These are phyloP conservation scores for Globisporangium cystogenes DNA, from an alignment of 352 stramenopile genomes.

Conservation along the genomic window DNA sequence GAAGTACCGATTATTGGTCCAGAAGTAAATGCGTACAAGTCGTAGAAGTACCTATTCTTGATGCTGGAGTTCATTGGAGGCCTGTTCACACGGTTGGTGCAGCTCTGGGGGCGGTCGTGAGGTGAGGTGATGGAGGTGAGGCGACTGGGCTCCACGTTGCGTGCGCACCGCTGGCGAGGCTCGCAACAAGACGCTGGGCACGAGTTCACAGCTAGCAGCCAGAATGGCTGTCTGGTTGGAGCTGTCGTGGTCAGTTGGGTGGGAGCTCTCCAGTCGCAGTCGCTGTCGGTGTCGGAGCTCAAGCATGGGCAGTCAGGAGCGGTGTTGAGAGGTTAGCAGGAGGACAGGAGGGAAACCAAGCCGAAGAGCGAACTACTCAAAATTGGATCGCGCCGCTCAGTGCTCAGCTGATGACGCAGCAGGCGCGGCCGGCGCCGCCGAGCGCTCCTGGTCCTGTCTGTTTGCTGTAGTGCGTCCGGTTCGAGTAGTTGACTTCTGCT, in stretches of 20 bases:
- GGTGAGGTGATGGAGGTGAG: too few species aligned
- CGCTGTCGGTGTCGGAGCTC: background rate
- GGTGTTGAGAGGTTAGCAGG: background rate
- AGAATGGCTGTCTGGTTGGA: background rate
- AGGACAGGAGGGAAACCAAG: background rate
- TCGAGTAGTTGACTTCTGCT: constrained; percentile 66
- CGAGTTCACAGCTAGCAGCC: too few species aligned
- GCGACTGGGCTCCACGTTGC: too few species aligned
- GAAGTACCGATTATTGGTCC: too few species aligned
- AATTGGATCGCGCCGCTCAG: background rate
- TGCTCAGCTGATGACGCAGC: constrained; percentile 40
- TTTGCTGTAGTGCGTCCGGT: constrained; percentile 78
- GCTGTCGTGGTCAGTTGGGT: too few species aligned
- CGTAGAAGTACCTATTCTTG: too few species aligned
- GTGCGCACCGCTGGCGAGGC: too few species aligned
- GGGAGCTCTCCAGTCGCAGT: background rate
- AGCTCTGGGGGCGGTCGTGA: too few species aligned
- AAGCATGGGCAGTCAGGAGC: background rate
- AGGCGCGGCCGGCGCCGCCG: constrained; percentile 21
- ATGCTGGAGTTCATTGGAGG: too few species aligned
- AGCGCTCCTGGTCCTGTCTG: constrained; percentile 31
- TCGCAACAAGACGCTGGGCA: too few species aligned
- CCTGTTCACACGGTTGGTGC: too few species aligned
- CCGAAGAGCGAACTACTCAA: constrained; percentile 1
- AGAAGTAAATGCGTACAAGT: too few species aligned